Evolutionary conservation across 2,329 filamentous ascomycete genomes (phyloP), one percentile per base, ranked within the genome.

Genomic region (Xylariaceae sp.): DNA sequence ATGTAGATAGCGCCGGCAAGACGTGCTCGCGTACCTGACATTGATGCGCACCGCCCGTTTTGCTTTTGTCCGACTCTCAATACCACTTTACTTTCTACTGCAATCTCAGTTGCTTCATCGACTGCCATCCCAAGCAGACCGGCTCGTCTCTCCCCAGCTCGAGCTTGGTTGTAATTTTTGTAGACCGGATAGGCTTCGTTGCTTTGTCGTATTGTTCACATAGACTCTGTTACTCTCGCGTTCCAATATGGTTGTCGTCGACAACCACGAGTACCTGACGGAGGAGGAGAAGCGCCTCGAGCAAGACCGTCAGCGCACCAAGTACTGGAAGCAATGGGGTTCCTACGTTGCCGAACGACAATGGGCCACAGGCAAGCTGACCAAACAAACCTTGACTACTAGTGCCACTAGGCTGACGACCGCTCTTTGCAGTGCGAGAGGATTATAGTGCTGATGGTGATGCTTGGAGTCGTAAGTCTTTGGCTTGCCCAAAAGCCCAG

Each of bases 301-400:
- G 67, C 84, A 96, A 67, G 93, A 97, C 72, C 83, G 86, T 54
- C 83, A 93, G 59, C 86, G 87, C 58, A 82, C 75, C 60, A 93
- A 90, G 71, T 97, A 97, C 77, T 97, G 93, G 93, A 97, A 97
- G 83, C 90, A 88, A 84, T 97, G 92, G 91, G 93, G 93, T 50
- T 87, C 92, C 19, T 97, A 97, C 67, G 87, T 96, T 63, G 85
- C 92, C 50, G 93, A 97, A 76, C 81, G 92, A 67, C 92, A 97
- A 76, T 97, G 93, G 93, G 91, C 92, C 52, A 96, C 91, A 61
- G 91, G 89, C 88, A 75, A 68, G 82, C 65, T 51, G 54, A 53
- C n/a, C 47, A 39, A 31, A 19, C 9, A 14, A 28, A n/a, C 40
- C 31, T 66, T 45, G 46, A 17, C 22, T 19, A 28, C 16, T 38